Evolutionary conservation across 225 moss, liverwort and hornwort genomes (phyloP).

Genomic region (Polytrichum commune): DNA sequence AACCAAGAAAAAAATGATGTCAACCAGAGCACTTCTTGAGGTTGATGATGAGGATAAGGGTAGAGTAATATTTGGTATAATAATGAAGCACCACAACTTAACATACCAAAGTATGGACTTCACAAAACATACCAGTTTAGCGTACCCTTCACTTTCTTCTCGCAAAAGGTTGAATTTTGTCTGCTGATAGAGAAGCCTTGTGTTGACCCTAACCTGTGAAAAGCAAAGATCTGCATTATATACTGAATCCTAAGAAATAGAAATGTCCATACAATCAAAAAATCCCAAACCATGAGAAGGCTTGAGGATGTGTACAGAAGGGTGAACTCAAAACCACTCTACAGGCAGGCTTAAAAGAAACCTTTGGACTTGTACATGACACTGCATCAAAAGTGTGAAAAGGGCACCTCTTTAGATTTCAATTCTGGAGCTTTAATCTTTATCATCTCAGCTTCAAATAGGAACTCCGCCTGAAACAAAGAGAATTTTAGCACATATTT

Average conservation of each 20-base stretch:
- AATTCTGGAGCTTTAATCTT: slow-evolving; percentile 93
- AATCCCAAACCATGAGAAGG: slow-evolving; percentile 3
- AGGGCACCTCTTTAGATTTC: slow-evolving; percentile 90
- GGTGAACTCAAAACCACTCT: slow-evolving; percentile 3
- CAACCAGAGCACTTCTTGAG: no score
- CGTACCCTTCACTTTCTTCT: slow-evolving; percentile 99
- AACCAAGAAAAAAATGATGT: no score
- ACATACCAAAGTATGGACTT: slow-evolving; percentile 9
- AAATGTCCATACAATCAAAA: slow-evolving; percentile 14
- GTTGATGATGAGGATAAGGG: no score
- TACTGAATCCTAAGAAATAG: slow-evolving; percentile 20
- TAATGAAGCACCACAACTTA: not conserved
- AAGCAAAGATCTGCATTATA: slow-evolving; percentile 12
- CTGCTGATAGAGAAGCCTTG: slow-evolving; percentile 93
- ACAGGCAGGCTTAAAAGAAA: slow-evolving; percentile 1
- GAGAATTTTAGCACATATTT: slow-evolving; percentile 11
- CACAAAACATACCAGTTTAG: slow-evolving; percentile 74
- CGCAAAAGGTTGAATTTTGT: slow-evolving; percentile 97
- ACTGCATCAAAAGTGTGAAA: slow-evolving; percentile 4
- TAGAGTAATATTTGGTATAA: no score
- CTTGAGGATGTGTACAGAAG: slow-evolving; percentile 8
- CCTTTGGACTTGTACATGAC: not conserved
- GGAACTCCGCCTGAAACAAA: slow-evolving; percentile 81
- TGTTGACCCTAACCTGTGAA: slow-evolving; percentile 91
- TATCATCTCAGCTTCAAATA: slow-evolving; percentile 99